phyloP scores from a whole-genome alignment of 768 basidiomycete species.

The Fomitopsis pulvina region DNA sequence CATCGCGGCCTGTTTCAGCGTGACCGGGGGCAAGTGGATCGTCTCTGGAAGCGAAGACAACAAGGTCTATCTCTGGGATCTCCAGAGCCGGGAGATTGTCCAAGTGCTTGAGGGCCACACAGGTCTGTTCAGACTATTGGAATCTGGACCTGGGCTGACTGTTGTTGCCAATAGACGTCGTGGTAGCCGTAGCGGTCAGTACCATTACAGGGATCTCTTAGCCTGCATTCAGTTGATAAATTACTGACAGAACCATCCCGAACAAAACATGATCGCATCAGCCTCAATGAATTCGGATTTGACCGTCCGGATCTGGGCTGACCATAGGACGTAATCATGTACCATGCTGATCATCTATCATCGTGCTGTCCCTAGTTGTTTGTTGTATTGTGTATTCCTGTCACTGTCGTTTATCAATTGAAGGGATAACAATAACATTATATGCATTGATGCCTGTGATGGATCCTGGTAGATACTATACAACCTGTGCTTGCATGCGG shows the following conservation, averaged over 20 bases:
- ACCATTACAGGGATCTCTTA: too few species aligned
- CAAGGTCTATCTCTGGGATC: slow-evolving; percentile 85
- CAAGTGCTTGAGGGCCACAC: slow-evolving; percentile 77
- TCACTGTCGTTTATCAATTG: background rate
- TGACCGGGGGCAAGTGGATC: slow-evolving; percentile 59
- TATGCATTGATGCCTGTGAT: slow-evolving; percentile 10
- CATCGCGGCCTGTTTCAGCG: slow-evolving; percentile 57
- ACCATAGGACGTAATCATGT: slow-evolving; percentile 21
- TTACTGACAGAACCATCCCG: slow-evolving; percentile 63
- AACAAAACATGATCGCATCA: slow-evolving; percentile 69
- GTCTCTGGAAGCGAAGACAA: slow-evolving; percentile 88
- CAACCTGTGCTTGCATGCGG: slow-evolving; percentile 7
- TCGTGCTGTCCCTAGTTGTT: background rate
- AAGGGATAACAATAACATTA: slow-evolving; percentile 7
- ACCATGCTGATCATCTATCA: too few species aligned
- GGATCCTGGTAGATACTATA: slow-evolving; percentile 12
- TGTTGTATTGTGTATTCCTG: background rate
- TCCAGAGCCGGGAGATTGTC: slow-evolving; percentile 71
- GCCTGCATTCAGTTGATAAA: background rate
- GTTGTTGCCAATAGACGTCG: slow-evolving; percentile 42
- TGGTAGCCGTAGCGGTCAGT: slow-evolving; percentile 65
- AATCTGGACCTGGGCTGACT: too few species aligned
- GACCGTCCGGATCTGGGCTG: slow-evolving; percentile 77
- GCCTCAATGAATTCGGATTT: slow-evolving; percentile 86
- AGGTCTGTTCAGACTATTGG: slow-evolving; percentile 51